Conservation (phyloP, 345 rosid genomes). For the Dimocarpus longan region DNA sequence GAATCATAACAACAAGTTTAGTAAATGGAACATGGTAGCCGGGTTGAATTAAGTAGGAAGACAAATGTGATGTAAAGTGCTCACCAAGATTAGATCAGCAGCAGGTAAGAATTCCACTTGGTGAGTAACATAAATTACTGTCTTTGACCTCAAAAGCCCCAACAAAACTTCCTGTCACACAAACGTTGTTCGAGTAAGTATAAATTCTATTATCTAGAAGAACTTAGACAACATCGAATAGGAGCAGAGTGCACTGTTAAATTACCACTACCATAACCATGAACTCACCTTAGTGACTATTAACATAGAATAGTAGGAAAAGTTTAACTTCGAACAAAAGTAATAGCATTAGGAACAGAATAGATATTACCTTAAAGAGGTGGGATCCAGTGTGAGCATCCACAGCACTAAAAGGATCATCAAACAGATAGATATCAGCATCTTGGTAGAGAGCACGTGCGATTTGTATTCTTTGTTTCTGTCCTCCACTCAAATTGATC, state of each 20-base stretch:
- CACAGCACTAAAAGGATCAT: constrained; percentile 87
- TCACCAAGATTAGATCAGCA: constrained; percentile 76
- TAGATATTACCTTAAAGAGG: constrained; percentile 51
- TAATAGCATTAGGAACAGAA: not conserved
- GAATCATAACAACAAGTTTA: constrained; percentile 14
- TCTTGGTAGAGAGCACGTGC: constrained; percentile 73
- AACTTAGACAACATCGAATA: too few relatives aligned
- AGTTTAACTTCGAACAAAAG: not conserved
- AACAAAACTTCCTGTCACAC: constrained; percentile 59
- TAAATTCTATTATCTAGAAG: not conserved
- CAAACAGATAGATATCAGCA: constrained; percentile 70
- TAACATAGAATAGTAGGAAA: not conserved
- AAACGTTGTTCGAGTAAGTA: constrained; percentile 14
- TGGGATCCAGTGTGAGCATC: constrained; percentile 76
- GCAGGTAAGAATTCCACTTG: constrained; percentile 82
- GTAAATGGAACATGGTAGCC: not conserved
- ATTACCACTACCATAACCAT: not conserved
- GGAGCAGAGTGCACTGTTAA: too few relatives aligned
- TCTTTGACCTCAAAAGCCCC: constrained; percentile 53
- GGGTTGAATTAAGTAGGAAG: not conserved
- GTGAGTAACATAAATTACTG: constrained; percentile 82
- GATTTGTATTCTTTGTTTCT: constrained; percentile 77
- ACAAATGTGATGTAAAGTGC: constrained; percentile 20
- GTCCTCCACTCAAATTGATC: constrained; percentile 83
- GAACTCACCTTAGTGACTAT: not conserved